Evolutionary conservation across 1,284 basidiomycete species (phyloP).

Genomic region (Apiotrichum laibachii): DNA sequence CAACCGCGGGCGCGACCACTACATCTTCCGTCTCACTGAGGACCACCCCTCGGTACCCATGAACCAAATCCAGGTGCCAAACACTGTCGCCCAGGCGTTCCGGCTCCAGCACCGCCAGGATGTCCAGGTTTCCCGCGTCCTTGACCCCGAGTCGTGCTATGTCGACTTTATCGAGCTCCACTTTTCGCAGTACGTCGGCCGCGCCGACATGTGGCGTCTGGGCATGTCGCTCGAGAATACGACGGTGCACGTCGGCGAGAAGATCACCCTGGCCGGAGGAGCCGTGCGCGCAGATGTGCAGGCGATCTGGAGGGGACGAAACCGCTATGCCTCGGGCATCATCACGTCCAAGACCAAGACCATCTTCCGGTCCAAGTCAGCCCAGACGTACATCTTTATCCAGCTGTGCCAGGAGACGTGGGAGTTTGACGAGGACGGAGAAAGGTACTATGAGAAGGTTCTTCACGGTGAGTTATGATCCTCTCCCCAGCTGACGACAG

Average conservation of each 20-base stretch:
- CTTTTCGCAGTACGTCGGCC: constrained; percentile 88
- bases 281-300: constrained; percentile 75
- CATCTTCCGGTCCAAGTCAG: constrained; percentile 85
- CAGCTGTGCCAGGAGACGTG: constrained; percentile 94
- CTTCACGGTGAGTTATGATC: constrained; percentile 60
- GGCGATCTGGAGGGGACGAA: constrained; percentile 57
- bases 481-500: constrained; percentile 27
- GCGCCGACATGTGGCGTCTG: constrained; percentile 90
- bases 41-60: constrained; percentile 35
- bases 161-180: constrained; percentile 83
- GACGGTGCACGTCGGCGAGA: constrained; percentile 62
- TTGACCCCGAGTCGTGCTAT: constrained; percentile 57
- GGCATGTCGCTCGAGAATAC: constrained; percentile 62
- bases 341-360: constrained; percentile 80
- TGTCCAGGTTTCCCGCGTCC: constrained; percentile 46
- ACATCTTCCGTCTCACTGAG: constrained; percentile 42
- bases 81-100: constrained; percentile 44
- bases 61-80: constrained; percentile 46
- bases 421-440: constrained; percentile 96
- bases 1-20: constrained; percentile 38
- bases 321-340: constrained; percentile 69
- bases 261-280: constrained; percentile 54
- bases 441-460: constrained; percentile 93
- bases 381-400: constrained; percentile 82
- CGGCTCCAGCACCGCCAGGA: constrained; percentile 48